phyloP scores from a whole-genome alignment of 2,329 filamentous ascomycete species.

The Parastagonospora avenae region DNA sequence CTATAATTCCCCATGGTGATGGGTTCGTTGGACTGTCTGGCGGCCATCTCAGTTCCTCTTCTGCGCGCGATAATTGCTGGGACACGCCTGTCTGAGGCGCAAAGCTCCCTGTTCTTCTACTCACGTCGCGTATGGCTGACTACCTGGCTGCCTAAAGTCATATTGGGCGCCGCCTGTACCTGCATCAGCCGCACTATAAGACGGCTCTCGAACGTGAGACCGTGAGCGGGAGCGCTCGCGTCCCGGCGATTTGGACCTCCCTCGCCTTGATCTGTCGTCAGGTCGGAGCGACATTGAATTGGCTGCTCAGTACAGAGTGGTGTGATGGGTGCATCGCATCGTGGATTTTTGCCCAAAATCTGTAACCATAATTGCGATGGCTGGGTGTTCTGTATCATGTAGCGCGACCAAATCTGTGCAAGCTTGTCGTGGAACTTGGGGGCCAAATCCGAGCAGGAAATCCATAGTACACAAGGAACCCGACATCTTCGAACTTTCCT shows the following conservation, averaged over 20 bases:
- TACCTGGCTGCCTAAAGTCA: slow-evolving; percentile 48
- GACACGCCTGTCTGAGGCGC: neutral
- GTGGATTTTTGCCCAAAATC: too few relatives aligned
- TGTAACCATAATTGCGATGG: slow-evolving; percentile 21
- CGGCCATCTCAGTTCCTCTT: slow-evolving; percentile 37
- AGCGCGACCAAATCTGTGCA: slow-evolving; percentile 2
- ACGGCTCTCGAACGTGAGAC: slow-evolving; percentile 45
- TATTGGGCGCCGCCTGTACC: slow-evolving; percentile 44
- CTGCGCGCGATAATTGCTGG: slow-evolving; percentile 1
- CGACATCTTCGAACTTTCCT: too few relatives aligned
- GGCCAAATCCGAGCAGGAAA: slow-evolving; percentile 10
- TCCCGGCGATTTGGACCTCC: slow-evolving; percentile 51
- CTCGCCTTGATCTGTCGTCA: slow-evolving; percentile 49
- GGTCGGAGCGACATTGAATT: slow-evolving; percentile 47
- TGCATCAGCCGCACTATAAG: slow-evolving; percentile 33
- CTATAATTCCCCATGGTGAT: slow-evolving; percentile 53
- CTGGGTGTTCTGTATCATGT: slow-evolving; percentile 17
- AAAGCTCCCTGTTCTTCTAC: slow-evolving; percentile 14
- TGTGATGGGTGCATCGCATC: neutral
- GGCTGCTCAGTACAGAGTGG: neutral
- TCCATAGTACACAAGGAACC: neutral
- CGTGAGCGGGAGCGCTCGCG: slow-evolving; percentile 47
- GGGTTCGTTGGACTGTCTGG: slow-evolving; percentile 36
- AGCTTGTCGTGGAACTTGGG: slow-evolving; percentile 7
- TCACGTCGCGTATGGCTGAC: slow-evolving; percentile 41